phyloP scores from a whole-genome alignment of 2,329 filamentous ascomycete genomes.

The Eutypa lata region DNA sequence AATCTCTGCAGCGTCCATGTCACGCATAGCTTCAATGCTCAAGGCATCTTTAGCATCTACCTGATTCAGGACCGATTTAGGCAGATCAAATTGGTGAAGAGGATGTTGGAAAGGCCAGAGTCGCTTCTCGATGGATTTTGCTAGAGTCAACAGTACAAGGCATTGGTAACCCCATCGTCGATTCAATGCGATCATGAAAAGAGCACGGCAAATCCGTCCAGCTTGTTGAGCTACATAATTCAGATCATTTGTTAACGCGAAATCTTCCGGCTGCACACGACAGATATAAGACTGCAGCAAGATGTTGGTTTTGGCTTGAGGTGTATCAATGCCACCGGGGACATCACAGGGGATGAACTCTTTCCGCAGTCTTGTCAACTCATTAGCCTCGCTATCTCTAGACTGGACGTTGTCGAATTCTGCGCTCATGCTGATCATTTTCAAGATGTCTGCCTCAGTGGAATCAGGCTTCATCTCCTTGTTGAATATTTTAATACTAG shows the following conservation, averaged over 20 bases:
- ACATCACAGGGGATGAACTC: slow-evolving; percentile 76
- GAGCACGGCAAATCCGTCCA: slow-evolving; percentile 84
- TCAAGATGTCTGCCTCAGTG: slow-evolving; percentile 86
- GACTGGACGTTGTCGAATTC: slow-evolving; percentile 98
- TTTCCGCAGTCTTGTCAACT: slow-evolving; percentile 71
- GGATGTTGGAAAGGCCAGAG: slow-evolving; percentile 96
- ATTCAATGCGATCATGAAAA: slow-evolving; percentile 98
- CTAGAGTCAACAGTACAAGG: slow-evolving; percentile 82
- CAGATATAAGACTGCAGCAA: slow-evolving; percentile 93
- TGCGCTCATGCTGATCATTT: slow-evolving; percentile 96
- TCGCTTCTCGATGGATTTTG: slow-evolving; percentile 95
- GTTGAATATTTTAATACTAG: slow-evolving; percentile 95
- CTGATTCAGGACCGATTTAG: slow-evolving; percentile 77
- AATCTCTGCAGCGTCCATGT: slow-evolving; percentile 92
- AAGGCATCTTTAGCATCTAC: slow-evolving; percentile 76
- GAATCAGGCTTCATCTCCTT: slow-evolving; percentile 83
- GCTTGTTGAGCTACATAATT: slow-evolving; percentile 96
- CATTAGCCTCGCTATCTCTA: slow-evolving; percentile 83
- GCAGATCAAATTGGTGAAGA: slow-evolving; percentile 89
- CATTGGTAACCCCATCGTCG: slow-evolving; percentile 95
- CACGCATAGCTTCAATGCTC: slow-evolving; percentile 79
- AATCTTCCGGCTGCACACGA: slow-evolving; percentile 82
- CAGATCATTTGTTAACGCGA: slow-evolving; percentile 86
- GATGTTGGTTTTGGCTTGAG: slow-evolving; percentile 94
- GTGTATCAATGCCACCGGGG: slow-evolving; percentile 63